Evolutionary conservation across 2,329 filamentous ascomycete genomes (phyloP), one percentile per base, ranked within the genome.

Genomic region (Ceratocystis alfenasii): DNA sequence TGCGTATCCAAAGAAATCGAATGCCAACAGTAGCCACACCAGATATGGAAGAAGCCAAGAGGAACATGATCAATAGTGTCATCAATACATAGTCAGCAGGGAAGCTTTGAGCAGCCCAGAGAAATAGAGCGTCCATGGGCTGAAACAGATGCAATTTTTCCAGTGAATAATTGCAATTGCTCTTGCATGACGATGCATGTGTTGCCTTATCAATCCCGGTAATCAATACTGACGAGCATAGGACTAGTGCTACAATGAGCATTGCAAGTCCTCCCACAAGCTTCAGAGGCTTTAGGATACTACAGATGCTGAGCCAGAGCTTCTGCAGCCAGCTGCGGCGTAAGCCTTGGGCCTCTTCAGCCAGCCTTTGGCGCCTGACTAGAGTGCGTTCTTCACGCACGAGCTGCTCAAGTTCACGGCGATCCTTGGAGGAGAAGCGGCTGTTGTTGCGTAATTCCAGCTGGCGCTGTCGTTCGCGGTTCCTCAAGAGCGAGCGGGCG

Each of bases 181-280:
- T 80, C 74, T 94, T 93, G 82, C 94, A 99, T 69, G 95, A 79
- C 2, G 91, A 79, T 2, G 92, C 96, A 78, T 97, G 96, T 75
- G 88, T 92, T 45, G 91, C 90, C 78, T 97, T 97, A 82, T 99
- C 94, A 72, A 97, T 91, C 70, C 86, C 88, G 0, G 93, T 97
- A 73, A 97, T 88, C 70, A 97, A 82, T 90, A 99, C 97, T 12
- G 90, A 95, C 7, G 87, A 82, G 82, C 90, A 95, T 70, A 95
- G 82, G 53, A 95, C 70, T 15, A 96, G 75, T 0, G 89, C 81
- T 25, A 96, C 74, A 1, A 90, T 70, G 41, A 96, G 80, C 2
- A 97, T 78, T 0, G 95, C 70, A 20, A 96, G 79, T 15, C 94
- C 94, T 1, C 90, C 88, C 15, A 97, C 75, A 53, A 97, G 83